Base-by-base conservation (phyloP, 495 filamentous ascomycete species). In the Aspergillus nidulans region DNA sequence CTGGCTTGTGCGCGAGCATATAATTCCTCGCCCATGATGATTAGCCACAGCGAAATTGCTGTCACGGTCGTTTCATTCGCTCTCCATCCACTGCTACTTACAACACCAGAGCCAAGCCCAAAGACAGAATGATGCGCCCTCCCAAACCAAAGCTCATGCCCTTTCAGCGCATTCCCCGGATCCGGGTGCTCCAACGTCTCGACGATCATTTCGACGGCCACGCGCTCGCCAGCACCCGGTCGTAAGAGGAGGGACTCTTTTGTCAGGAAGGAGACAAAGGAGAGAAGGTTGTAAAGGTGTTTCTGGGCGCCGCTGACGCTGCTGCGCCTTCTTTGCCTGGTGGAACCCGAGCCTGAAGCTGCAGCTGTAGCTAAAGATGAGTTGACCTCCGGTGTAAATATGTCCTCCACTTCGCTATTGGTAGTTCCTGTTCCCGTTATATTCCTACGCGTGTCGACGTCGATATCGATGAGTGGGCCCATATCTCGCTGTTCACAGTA, bases 1-100 rank as follows among this genome's bases (percentile, higher is more conserved):
- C n/a, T n/a, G n/a, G 40, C 43, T 13, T 18, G 9, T 6, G 40
- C 38, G 4, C 32, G 40, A 43, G 24, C 36, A 23, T 42, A 68
- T 49, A 55, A 59, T 59, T 15, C 74, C 71, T 34, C 69, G 12
- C 63, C 63, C 52, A 61, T 62, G 25, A 65, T 51, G 18, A 65
- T 42, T 9, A 53, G 40, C 59, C 59, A 65, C 3, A 65, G 40
- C 2, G 53, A 47, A 1, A 59, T 57, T 1, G 48, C 52, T 0
- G 59, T 45, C 4, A 65, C 26, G 21, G 30, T 24, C 1, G 6
- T n/a, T 10, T 21, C 13, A 2, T 39, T 18, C 36, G 36, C 36
- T 13, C 36, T 39, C 30, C 10, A 10, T 34, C 8, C 2, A 34
- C 4, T 34, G 8, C 30, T 12, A 34, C 9, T 28, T 9, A 9